Conservation (phyloP, 2,329 filamentous ascomycete genomes). For the Thermothelomyces thermophilus region DNA sequence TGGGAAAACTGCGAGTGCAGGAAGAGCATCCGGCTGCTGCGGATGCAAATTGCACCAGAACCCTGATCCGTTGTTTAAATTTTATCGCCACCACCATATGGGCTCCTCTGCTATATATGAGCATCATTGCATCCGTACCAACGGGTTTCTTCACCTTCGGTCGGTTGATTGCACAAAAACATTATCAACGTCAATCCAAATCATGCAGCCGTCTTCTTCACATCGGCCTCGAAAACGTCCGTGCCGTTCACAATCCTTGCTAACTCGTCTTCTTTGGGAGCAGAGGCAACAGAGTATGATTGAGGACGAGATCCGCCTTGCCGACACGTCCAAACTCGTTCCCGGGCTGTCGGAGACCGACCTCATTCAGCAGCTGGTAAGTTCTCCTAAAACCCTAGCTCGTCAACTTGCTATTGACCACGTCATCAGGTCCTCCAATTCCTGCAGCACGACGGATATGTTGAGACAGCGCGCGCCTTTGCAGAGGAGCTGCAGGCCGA, state of each 20-base stretch:
- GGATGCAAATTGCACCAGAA: neutral
- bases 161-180: too few relatives aligned
- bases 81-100: too few relatives aligned
- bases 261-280: neutral
- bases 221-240: neutral
- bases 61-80: neutral
- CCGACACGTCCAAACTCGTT: slow-evolving; percentile 51
- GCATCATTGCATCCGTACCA: neutral
- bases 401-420: neutral
- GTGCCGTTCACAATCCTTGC: neutral
- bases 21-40: neutral
- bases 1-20: neutral
- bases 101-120: neutral
- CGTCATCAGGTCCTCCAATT: slow-evolving; percentile 64
- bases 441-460: slow-evolving; percentile 88
- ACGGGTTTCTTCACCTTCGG: neutral
- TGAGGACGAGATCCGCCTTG: slow-evolving; percentile 27
- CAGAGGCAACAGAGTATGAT: slow-evolving; percentile 35
- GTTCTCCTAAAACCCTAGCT: slow-evolving; percentile 17
- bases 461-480: slow-evolving; percentile 87
- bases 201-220: neutral
- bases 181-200: neutral
- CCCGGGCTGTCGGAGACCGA: slow-evolving; percentile 64
- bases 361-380: slow-evolving; percentile 72
- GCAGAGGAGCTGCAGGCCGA: slow-evolving; percentile 72